These are phyloP conservation scores for Musa troglodytarum DNA, from an alignment of 176 grass and related monocot species.

Conservation along the genomic window DNA sequence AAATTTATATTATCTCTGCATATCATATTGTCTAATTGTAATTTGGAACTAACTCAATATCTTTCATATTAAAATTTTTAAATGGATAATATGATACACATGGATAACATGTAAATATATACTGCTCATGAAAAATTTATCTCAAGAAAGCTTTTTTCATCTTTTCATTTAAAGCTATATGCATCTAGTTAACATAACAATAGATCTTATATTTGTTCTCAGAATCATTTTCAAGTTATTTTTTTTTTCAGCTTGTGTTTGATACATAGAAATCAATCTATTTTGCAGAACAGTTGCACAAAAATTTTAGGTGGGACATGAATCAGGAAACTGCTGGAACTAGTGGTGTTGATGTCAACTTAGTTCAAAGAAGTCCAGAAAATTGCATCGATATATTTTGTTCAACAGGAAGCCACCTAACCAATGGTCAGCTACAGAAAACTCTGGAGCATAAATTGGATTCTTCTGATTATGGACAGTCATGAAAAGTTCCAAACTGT, in stretches of 20 bases:
- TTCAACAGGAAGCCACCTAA: slow-evolving; percentile 33
- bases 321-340: not conserved
- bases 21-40: not conserved
- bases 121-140: not conserved
- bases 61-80: not conserved
- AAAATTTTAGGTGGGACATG: slow-evolving; percentile 7
- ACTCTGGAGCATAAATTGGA: slow-evolving; percentile 20
- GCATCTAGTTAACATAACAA: too few species aligned
- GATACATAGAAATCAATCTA: slow-evolving; percentile 11
- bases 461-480: slow-evolving; percentile 23
- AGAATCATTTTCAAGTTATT: not conserved
- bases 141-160: too few species aligned
- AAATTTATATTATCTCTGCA: too few species aligned
- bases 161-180: too few species aligned
- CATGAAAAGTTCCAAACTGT: slow-evolving; percentile 56
- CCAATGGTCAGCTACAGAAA: slow-evolving; percentile 24
- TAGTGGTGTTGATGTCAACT: not conserved
- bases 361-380: slow-evolving; percentile 18
- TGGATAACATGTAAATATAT: not conserved
- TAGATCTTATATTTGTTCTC: not conserved
- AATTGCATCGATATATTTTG: not conserved
- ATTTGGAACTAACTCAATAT: not conserved
- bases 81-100: not conserved
- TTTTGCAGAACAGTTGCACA: slow-evolving; percentile 27
- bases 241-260: not conserved